Percentiles rank a stretch among this genome's conserved stretches.
Evolutionary conservation across 306 rosid genomes (phyloP).

Genomic region (Rubus parviflorus): DNA sequence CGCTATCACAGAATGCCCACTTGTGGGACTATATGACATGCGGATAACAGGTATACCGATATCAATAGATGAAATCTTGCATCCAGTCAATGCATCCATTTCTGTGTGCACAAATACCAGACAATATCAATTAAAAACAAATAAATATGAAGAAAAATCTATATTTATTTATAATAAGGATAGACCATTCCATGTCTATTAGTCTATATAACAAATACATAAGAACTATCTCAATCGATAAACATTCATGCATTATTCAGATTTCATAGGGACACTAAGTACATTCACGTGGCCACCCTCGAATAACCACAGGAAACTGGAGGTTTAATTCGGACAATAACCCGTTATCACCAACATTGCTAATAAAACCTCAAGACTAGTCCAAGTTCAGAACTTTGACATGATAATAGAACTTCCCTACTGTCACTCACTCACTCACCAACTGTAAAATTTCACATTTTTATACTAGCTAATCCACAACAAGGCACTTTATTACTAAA

Average conservation of each 20-base stretch:
- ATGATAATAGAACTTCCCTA: not conserved
- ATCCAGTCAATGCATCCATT: constrained; percentile 61
- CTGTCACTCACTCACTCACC: not conserved
- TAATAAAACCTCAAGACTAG: not conserved
- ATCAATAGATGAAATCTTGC: constrained; percentile 55
- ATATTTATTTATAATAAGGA: not conserved
- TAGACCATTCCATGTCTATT: not conserved
- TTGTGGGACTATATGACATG: constrained; percentile 82
- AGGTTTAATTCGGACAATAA: not conserved
- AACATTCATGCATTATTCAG: not conserved
- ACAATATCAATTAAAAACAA: not conserved
- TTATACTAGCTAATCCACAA: not conserved
- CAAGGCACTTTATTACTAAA: not conserved
- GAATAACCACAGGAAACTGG: not conserved
- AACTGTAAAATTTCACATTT: not conserved
- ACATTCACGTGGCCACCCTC: constrained; percentile 4
- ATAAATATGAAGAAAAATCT: not conserved
- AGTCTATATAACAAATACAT: not conserved
- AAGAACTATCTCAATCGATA: not conserved
- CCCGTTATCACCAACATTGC: not conserved
- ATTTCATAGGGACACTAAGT: not conserved
- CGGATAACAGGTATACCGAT: constrained; percentile 88
- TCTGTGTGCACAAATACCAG: constrained; percentile 47
- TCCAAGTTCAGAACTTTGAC: not conserved
- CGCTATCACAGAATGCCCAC: constrained; percentile 81